Percentiles rank a stretch among this genome's conserved stretches.
Conservation (phyloP, 2,329 filamentous ascomycete genomes). For the Moelleriella libera region DNA sequence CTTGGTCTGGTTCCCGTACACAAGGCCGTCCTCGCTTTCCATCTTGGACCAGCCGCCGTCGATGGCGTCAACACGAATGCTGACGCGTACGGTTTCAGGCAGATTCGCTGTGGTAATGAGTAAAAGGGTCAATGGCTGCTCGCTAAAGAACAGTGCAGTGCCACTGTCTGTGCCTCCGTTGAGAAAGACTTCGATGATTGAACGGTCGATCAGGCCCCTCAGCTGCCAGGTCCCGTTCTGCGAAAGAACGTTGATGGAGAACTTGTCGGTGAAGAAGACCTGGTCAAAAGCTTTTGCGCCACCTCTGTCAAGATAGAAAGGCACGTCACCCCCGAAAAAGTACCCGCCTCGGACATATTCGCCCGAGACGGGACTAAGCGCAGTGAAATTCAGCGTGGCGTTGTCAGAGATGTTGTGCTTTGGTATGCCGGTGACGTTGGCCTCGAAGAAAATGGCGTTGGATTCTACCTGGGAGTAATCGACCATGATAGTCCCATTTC, state of each 20-base stretch:
- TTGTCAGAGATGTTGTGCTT: constrained; percentile 5
- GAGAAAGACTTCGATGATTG: constrained; percentile 19
- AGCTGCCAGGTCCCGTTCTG: constrained; percentile 11
- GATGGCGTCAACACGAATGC: constrained; percentile 10
- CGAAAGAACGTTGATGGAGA: constrained; percentile 9
- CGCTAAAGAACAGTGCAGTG: constrained; percentile 16
- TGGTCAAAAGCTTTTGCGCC: constrained; percentile 14
- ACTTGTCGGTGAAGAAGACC: constrained; percentile 18
- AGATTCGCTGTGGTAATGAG: constrained; percentile 8
- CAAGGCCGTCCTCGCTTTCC: constrained; percentile 2
- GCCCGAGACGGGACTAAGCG: constrained; percentile 10
- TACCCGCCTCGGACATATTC: constrained; percentile 14
- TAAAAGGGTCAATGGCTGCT: constrained; percentile 12
- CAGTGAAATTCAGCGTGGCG: constrained; percentile 15
- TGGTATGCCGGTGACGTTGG: constrained; percentile 30
- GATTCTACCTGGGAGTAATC: constrained; percentile 36
- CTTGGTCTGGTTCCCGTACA: constrained; percentile 4
- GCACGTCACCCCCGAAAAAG: constrained; percentile 11
- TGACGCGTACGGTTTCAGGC: constrained; percentile 8
- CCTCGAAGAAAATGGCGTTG: constrained; percentile 38
- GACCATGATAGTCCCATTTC: constrained; percentile 31
- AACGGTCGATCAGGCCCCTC: constrained; percentile 19
- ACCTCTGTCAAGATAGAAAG: constrained; percentile 15
- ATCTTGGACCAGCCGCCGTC: constrained; percentile 12
- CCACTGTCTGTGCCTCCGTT: constrained; percentile 17